Evolutionary conservation across 768 basidiomycete genomes (phyloP), one percentile per base, ranked within the genome.

Genomic region (Leccinellum albellum): DNA sequence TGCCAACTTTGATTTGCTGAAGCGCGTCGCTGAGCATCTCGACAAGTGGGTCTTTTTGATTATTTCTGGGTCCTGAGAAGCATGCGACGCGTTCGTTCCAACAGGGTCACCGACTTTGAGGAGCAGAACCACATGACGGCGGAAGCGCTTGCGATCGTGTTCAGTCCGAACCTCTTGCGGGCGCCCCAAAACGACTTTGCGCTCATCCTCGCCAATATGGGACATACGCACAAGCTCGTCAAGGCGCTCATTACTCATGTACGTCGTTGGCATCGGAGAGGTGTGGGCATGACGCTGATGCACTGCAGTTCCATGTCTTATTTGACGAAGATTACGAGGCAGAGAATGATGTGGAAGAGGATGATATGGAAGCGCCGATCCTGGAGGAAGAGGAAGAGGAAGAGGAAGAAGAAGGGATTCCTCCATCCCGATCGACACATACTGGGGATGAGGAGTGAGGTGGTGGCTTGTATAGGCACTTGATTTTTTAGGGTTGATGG

Each of bases 121-220:
- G 91, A 93, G 56, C 81, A 85, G 50, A 94, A 93, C 64, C 91
- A 94, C 58, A 94, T 94, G 92, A 90, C 88, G 2, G 85, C 89
- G 1, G 87, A 92, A 61, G 85, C 88, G 7, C 77, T 94, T 3
- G 87, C 92, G 0, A 91, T 92, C 52, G 90, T 93, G 17, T 92
- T 93, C 71, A 89, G 89, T 59, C 90, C 89, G 6, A 91, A 90
- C 66, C 71, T 92, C 48, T 68, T 91, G 51, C 84, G 89, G 20
- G 86, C 89, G 4, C 88, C 88, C 3, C 84, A 87, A 66, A 89
- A 88, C 58, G 87, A 90, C 66, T 87, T 91, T 71, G 83, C 80
- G 12, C 78, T 87, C 71, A 87, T 91, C 63, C 77, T 91, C 58
- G 81, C 86, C 54, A 91, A 91, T 63, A 91, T 93, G 89, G 84